Base-by-base conservation (phyloP, 352 stramenopile species). In the Blastocystis sp. region DNA sequence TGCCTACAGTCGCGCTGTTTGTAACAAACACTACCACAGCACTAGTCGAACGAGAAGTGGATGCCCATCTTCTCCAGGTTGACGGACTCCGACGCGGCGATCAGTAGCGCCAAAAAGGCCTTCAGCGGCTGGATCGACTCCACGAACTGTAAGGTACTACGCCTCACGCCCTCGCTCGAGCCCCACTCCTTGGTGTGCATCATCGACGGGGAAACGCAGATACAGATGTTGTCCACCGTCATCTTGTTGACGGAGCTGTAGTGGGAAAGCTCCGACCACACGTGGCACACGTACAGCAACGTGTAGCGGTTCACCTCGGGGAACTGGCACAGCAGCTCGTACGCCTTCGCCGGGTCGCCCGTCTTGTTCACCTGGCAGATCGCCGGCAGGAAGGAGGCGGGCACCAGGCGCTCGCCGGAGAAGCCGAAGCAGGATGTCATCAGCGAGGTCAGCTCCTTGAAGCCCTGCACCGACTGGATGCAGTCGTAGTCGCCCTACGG, bases 401-500 rank as follows among this genome's bases (percentile, higher is more conserved):
- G 74, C 17, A 84, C 57, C 24, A 84, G 3, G 4, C 74, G n/a
- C 21, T 84, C 74, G 34, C 66, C 74, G 4, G 17, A 17, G 52
- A 84, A 84, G 14, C 34, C 45, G 17, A 84, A n/a, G 6, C 38
- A 28, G 3, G 52, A 48, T 0, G 28, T 48, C 19, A 84, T 28
- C n/a, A 84, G 60, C 17, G 57, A 69, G 3, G 74, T 45, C n/a
- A 84, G 52, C 45, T 84, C 74, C 74, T 68, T 69, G n/a, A 52
- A 69, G 19, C 57, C 74, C 21, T 17, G 40, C 40, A 52, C 24
- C 21, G 52, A 70, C 1, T 38, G 74, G 24, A 84, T 84, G 34
- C 28, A 84, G 11, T 62, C 57, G n/a, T 84, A 84, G 61, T 84
- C 74, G n/a, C 74, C 74, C 74, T 84, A 84, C 34, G 38, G n/a